Base-by-base conservation (phyloP, 2,329 filamentous ascomycete species). In the Penicillium fuscoglaucum region DNA sequence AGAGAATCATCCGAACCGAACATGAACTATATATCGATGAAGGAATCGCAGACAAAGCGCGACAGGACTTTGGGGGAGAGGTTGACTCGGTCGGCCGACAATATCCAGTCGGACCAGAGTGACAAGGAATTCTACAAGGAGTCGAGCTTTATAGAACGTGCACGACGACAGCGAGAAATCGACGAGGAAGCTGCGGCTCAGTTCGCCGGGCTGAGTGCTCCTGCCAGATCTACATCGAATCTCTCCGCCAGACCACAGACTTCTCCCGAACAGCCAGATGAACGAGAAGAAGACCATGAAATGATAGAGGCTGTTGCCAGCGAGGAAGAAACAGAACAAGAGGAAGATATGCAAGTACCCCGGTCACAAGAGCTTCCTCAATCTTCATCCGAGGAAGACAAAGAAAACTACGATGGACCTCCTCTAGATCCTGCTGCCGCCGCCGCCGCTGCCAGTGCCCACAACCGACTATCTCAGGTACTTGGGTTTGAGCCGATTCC, bases 311-410 rank as follows among this genome's bases (percentile, higher is more conserved):
- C 59, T 24, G 71, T 67, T 21, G 67, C 58, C 24, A 77, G 74
- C 26, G 74, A 80, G 64, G 78, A 77, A 56, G 79, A 81, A 63
- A 81, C 79, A 0, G 79, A 80, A 56, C 75, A 78, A 55, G 78
- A 80, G 58, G 78, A 79, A 43, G 71, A 77, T 39, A 62, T 67
- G 28, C 66, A 69, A 41, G 62, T 70, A 0, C 65, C 63, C 12
- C 67, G 65, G 45, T 71, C 70, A 43, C 73, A 73, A 48, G 66
- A 70, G 6, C 50, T 57, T 21, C 63, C 59, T 24, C 63, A 69
- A 44, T 64, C 68, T 15, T 68, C 74, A 12, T 69, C 67, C 10
- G 78, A 79, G 40, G 79, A 80, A 57, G 74, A 81, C 59, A 81
- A 81, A 62, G 79, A 81, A 62, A 81, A 81, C 50, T 72, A 74